Percentiles rank a stretch among this genome's conserved stretches.
These are phyloP conservation scores for Dendrobium nobile DNA, from an alignment of 106 monocot genomes.

Conservation along the genomic window DNA sequence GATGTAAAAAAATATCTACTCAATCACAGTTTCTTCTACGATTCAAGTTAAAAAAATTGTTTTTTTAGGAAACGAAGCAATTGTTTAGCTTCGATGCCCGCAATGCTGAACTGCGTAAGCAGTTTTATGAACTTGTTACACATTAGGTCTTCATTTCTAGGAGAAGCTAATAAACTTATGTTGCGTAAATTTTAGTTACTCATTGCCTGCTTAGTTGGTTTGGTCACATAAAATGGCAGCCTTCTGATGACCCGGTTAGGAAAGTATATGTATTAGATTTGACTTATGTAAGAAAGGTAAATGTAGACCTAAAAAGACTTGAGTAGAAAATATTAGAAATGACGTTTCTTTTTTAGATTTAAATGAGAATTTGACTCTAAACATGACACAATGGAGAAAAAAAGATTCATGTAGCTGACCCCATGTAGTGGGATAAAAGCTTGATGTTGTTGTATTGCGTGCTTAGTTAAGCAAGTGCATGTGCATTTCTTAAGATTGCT, in stretches of 20 bases:
- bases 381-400: no score
- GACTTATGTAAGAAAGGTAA: no score
- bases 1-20: no score
- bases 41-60: not conserved
- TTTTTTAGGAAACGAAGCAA: not conserved
- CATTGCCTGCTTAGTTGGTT: not conserved
- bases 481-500: not conserved
- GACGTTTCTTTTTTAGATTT: no score
- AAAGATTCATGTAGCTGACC: no score
- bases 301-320: no score
- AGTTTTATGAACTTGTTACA: not conserved
- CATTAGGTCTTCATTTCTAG: not conserved
- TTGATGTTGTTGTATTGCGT: not conserved
- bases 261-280: no score
- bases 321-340: no score
- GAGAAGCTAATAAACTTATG: not conserved
- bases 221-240: not conserved
- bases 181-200: not conserved
- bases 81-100: not conserved
- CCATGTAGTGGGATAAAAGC: not conserved
- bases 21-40: not conserved
- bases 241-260: no score
- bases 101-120: not conserved
- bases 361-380: no score
- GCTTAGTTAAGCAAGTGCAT: not conserved